Percentiles rank a stretch among this genome's conserved stretches.
Evolutionary conservation across 768 basidiomycete species (phyloP).

Genomic region (Rickenella mellea): DNA sequence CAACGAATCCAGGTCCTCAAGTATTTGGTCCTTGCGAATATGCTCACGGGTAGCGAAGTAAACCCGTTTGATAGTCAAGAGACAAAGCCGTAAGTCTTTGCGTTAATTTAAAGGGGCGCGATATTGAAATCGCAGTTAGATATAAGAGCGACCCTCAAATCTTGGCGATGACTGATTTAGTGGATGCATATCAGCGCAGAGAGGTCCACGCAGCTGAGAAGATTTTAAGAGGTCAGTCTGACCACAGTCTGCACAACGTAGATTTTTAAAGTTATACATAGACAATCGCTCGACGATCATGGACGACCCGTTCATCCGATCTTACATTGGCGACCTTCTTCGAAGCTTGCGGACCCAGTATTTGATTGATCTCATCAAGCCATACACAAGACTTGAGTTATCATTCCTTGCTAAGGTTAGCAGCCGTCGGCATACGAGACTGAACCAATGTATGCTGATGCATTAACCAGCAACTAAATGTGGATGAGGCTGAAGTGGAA

Average conservation of each 20-base stretch:
- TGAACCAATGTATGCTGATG: background rate
- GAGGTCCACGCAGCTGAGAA: slow-evolving; percentile 98
- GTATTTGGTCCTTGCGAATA: slow-evolving; percentile 94
- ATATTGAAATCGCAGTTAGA: slow-evolving; percentile 24
- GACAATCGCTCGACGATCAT: slow-evolving; percentile 94
- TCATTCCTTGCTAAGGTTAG: slow-evolving; percentile 84
- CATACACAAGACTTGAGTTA: slow-evolving; percentile 90
- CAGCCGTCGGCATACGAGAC: background rate
- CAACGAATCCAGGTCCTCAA: slow-evolving; percentile 97
- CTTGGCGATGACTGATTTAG: slow-evolving; percentile 95
- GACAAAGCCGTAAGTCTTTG: slow-evolving; percentile 80
- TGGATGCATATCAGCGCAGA: slow-evolving; percentile 91
- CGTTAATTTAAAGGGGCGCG: background rate
- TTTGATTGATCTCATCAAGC: slow-evolving; percentile 95
- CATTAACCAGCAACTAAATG: slow-evolving; percentile 76
- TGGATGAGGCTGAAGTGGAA: slow-evolving; percentile 86
- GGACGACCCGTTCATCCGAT: slow-evolving; percentile 88
- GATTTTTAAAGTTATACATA: slow-evolving; percentile 18
- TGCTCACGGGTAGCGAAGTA: slow-evolving; percentile 97
- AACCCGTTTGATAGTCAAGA: slow-evolving; percentile 99
- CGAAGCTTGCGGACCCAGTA: slow-evolving; percentile 93
- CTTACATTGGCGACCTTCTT: slow-evolving; percentile 94
- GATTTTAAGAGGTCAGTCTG: slow-evolving; percentile 66
- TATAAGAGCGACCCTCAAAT: slow-evolving; percentile 96
- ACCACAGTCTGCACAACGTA: background rate